phyloP scores from a whole-genome alignment of 345 rosid genomes.

The Boechera retrofracta region DNA sequence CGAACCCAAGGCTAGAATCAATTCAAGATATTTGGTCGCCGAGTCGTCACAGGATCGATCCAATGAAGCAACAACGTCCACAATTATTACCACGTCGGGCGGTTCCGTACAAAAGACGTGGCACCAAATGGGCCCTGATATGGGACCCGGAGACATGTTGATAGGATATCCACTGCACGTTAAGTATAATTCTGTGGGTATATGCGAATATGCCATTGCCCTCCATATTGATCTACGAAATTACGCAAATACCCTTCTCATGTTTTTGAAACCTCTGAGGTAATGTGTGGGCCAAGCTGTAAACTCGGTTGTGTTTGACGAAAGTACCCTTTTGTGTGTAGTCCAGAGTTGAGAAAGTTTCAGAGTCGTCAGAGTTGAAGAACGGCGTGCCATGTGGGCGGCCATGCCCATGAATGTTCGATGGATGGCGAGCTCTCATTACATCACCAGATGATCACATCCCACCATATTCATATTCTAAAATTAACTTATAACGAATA shows the following conservation, averaged over 20 bases:
- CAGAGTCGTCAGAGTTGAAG: conserved; percentile 24
- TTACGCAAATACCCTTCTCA: conserved; percentile 7
- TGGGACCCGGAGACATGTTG: conserved; percentile 36
- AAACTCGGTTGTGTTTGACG: not conserved
- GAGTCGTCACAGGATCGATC: conserved; percentile 6
- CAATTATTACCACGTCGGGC: conserved; percentile 31
- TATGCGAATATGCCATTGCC: conserved; percentile 47
- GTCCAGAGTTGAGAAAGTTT: not conserved
- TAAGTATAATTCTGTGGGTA: conserved; percentile 41
- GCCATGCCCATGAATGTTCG: conserved; percentile 3
- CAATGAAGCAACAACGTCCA: conserved; percentile 16
- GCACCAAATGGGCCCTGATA: conserved; percentile 7
- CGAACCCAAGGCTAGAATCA: conserved; percentile 36
- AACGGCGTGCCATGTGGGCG: conserved; percentile 32
- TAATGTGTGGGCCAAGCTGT: conserved; percentile 7
- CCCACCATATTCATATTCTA: not conserved
- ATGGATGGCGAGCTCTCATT: conserved; percentile 3
- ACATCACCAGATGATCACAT: conserved; percentile 7
- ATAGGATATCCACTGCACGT: conserved; percentile 47
- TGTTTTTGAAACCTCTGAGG: not conserved
- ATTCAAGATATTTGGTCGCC: conserved; percentile 10
- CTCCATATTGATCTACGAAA: not conserved
- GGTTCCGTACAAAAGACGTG: conserved; percentile 34
- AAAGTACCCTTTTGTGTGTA: conserved; percentile 27
- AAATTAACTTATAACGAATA: not conserved